Evolutionary conservation across 2,329 filamentous ascomycete species (phyloP), one percentile per base, ranked within the genome.

Genomic region (Ilyonectria destructans): DNA sequence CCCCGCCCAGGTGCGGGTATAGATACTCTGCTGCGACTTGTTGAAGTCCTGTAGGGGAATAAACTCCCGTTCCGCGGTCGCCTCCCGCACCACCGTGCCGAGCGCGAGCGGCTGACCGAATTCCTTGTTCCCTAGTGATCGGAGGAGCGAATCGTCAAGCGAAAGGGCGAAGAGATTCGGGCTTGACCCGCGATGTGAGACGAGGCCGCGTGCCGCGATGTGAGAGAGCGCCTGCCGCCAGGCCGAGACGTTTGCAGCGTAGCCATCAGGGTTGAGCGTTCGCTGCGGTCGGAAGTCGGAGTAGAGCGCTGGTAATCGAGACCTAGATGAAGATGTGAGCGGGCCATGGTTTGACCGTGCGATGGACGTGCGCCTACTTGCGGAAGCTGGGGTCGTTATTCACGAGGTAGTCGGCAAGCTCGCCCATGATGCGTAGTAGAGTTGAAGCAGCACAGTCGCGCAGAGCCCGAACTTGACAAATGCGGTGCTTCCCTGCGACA

Each of bases 31-130:
- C 60, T 86, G 87, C 2, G 87, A 85, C 4, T 77, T 79, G 61
- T 92, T 80, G 75, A 97, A 99, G 10, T 92, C 87, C 15, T 88
- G 82, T 12, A 96, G 76, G 0, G 92, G 89, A 13, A 97, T 84
- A 80, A 97, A 88, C 51, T 92, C 90, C 54, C 87, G 90, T 49
- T 86, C 89, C 58, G 87, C 84, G 1, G 96, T 83, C 0, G 93
- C 93, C 75, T 98, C 96, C 33, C 83, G 82, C 56, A 98, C 85
- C 6, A 95, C 96, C 4, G 91, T 89, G 1, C 92, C 92, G 1
- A 99, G 84, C 3, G 93, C 94, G 10, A 96, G 86, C 2, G 96
- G 96, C 52, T 91, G 88, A 2, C 96, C 96, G 80, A 90, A 95
- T 74, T 96, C 91, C 51, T 90, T 90, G 56, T 87, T 93, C 72